Evolutionary conservation across 352 stramenopile species (phyloP), one percentile per base, ranked within the genome.

Genomic region (Plasmopara viticola): DNA sequence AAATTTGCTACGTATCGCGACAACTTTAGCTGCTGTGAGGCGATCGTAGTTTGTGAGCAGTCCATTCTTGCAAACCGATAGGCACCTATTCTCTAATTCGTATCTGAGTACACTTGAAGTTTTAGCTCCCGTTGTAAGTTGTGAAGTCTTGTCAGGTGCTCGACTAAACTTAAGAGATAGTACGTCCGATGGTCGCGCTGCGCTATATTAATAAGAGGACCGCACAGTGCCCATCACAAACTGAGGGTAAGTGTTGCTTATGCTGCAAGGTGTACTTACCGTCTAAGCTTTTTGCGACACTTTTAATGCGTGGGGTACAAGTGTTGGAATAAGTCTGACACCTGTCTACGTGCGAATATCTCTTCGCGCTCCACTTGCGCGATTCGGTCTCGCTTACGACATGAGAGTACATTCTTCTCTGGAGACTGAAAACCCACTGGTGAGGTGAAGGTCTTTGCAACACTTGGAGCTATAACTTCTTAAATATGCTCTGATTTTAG

Each of bases 41-140:
- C 20, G 3, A 25, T 25, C 20, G 20, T 25, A 3, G 20, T 25
- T 25, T 25, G 20, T 25, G 20, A 3, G 20, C 20, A 25, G 20
- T 25, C 20, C 20, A 25, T 25, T 66, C 75, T 85, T 42, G 73
- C 72, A 3, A 82, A 80, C 33, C 68, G 87, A 33, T 76, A 78
- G 17, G 70, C 79, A 40, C 81, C 84, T 37, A 86, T 86, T 0
- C 58, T 97, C 4, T 56, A 70, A 83, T 39, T 87, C 96, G 60
- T 87, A 96, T 56, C 47, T 95, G n/a, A 62, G 67, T 30, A 90
- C 82, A 25, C 20, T 25, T 25, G 20, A 25, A 25, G 1, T 25
- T 3, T 7, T 74, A 1, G 43, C 57, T 9, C 50, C 68, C 1
- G 62, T 87, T 30, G 67, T 71, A 9, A 17, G 33, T 2, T 60